Evolutionary conservation across 345 rosid species (phyloP).

Genomic region (Linum lewisii): DNA sequence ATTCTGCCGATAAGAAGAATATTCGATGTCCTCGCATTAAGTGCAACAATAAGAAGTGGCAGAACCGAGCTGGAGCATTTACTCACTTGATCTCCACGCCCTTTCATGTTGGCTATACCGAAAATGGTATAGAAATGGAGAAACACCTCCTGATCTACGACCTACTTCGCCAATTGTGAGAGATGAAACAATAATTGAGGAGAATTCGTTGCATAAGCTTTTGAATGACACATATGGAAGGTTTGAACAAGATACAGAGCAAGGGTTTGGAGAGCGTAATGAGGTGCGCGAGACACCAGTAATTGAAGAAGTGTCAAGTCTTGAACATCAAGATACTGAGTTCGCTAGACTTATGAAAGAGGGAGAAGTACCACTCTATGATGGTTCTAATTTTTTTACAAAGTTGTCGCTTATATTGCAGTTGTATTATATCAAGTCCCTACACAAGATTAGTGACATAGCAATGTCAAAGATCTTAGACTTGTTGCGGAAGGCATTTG

Average conservation of each 20-base stretch:
- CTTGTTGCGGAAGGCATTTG: neutral
- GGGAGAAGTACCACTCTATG: neutral
- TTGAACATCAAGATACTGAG: neutral
- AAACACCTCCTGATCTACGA: neutral
- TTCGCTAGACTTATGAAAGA: neutral
- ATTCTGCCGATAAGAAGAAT: no score
- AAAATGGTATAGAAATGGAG: neutral
- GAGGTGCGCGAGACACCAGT: no score
- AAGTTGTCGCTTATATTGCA: neutral
- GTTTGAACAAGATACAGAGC: neutral
- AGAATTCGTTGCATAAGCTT: neutral
- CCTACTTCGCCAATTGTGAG: neutral
- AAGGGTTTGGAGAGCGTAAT: neutral
- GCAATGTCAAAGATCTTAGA: conserved; percentile 7
- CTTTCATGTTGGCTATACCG: neutral
- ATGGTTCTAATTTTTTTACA: neutral
- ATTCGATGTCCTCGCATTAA: neutral
- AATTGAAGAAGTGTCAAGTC: neutral
- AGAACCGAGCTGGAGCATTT: neutral
- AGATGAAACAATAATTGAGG: neutral
- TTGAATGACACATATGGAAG: neutral
- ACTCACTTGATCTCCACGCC: neutral
- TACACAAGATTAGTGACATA: conserved; percentile 7
- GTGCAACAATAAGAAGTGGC: neutral
- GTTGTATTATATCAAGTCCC: neutral